Conservation (phyloP, 768 basidiomycete genomes). For the Termitomyces heimii region DNA sequence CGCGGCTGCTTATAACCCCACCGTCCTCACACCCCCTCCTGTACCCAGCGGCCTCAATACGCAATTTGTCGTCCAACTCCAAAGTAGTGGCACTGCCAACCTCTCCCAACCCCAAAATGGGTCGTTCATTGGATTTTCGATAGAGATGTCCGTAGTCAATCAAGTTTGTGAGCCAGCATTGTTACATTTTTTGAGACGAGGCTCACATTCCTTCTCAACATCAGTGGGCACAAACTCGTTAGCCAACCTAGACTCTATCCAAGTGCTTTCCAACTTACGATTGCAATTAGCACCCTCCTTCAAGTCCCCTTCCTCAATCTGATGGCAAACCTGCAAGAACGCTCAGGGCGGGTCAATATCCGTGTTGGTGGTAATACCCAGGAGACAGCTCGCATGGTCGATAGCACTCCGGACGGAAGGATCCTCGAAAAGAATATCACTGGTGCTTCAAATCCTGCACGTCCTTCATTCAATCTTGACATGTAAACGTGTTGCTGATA, state of each 20-base stretch:
- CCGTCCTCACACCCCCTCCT: conserved; percentile 42
- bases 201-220: background rate
- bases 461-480: background rate
- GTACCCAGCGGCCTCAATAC: conserved; percentile 40
- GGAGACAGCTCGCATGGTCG: conserved; percentile 53
- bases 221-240: conserved; percentile 47
- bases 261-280: background rate
- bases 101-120: conserved; percentile 22
- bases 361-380: conserved; percentile 81
- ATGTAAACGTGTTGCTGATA: background rate
- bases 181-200: background rate
- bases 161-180: conserved; percentile 40
- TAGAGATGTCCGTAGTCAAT: conserved; percentile 59
- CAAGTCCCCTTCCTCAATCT: conserved; percentile 73
- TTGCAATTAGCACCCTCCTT: conserved; percentile 30
- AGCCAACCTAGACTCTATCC: conserved; percentile 3
- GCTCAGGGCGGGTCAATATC: conserved; percentile 57
- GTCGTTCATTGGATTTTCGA: conserved; percentile 48
- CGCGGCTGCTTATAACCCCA: conserved; percentile 47
- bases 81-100: conserved; percentile 4
- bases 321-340: conserved; percentile 61
- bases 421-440: conserved; percentile 17
- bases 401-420: conserved; percentile 37
- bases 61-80: conserved; percentile 39
- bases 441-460: conserved; percentile 13